phyloP scores from a whole-genome alignment of 208 protist genomes.

The Lotmaria passim region DNA sequence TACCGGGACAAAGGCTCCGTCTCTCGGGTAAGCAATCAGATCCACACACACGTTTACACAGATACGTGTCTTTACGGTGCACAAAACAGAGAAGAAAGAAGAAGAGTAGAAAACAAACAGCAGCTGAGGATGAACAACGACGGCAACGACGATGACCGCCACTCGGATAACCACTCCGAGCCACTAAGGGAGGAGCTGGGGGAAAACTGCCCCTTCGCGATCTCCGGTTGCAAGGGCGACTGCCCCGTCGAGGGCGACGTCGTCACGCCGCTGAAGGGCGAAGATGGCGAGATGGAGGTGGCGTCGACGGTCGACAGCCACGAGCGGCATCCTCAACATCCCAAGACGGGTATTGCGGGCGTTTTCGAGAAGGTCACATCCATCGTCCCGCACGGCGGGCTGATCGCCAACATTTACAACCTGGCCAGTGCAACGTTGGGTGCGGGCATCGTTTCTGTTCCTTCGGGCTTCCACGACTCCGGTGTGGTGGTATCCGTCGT shows the following conservation, averaged over 20 bases:
- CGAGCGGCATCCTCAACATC: neutral
- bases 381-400: conserved; percentile 72
- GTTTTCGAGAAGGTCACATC: conserved; percentile 20
- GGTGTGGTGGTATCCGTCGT: conserved; percentile 67
- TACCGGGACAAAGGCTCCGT: neutral
- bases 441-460: conserved; percentile 76
- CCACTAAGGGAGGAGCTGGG: conserved; percentile 24
- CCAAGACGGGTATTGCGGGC: neutral
- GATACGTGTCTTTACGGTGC: neutral
- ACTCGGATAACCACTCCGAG: conserved; percentile 9
- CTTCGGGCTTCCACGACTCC: conserved; percentile 66
- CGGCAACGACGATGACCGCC: neutral
- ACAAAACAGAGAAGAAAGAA: neutral
- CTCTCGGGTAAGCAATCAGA: neutral
- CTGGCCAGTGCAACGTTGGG: conserved; percentile 80
- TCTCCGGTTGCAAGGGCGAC: neutral
- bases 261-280: neutral
- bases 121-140: conserved; percentile 5
- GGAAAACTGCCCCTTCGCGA: conserved; percentile 1
- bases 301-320: neutral
- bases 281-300: neutral
- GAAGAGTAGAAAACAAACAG: neutral
- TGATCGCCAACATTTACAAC: conserved; percentile 72
- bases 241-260: conserved; percentile 2
- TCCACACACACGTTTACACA: neutral